These are phyloP conservation scores for Cryptococcus sp. DNA, from an alignment of 1,284 basidiomycete species.

Conservation along the genomic window DNA sequence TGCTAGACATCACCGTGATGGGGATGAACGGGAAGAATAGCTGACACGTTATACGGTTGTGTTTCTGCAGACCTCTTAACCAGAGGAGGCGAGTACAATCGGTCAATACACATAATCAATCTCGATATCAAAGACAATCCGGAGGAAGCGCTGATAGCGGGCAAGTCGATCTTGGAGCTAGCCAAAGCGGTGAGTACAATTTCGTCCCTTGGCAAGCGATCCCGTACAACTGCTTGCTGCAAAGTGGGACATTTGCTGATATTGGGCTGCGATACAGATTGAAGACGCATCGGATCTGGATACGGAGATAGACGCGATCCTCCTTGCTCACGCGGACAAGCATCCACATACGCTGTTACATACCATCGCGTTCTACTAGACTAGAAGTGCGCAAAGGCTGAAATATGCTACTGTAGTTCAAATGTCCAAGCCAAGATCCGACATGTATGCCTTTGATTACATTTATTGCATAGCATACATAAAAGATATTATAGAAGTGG, in stretches of 20 bases:
- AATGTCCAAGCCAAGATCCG: too few species aligned
- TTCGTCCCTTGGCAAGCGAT: background rate
- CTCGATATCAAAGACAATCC: slow-evolving; percentile 99
- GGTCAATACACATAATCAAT: slow-evolving; percentile 94
- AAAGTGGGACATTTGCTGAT: background rate
- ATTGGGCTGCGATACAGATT: slow-evolving; percentile 60
- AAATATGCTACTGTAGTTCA: background rate
- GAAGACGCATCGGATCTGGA: slow-evolving; percentile 84
- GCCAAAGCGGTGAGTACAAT: slow-evolving; percentile 71
- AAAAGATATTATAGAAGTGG: background rate
- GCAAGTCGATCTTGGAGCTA: slow-evolving; percentile 92
- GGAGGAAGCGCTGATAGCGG: slow-evolving; percentile 94
- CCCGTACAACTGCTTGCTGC: background rate
- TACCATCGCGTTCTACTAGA: slow-evolving; percentile 80
- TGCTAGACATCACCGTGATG: background rate
- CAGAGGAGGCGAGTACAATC: slow-evolving; percentile 88
- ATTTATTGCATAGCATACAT: background rate
- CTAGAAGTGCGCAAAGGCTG: background rate
- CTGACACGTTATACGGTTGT: background rate
- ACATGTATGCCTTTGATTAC: background rate
- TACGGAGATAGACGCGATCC: slow-evolving; percentile 82
- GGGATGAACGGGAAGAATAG: background rate
- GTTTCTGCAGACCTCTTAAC: slow-evolving; percentile 71
- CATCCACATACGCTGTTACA: slow-evolving; percentile 93
- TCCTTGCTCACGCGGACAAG: slow-evolving; percentile 78